Conservation (phyloP, 306 rosid species). For the Begonia masoniana region DNA sequence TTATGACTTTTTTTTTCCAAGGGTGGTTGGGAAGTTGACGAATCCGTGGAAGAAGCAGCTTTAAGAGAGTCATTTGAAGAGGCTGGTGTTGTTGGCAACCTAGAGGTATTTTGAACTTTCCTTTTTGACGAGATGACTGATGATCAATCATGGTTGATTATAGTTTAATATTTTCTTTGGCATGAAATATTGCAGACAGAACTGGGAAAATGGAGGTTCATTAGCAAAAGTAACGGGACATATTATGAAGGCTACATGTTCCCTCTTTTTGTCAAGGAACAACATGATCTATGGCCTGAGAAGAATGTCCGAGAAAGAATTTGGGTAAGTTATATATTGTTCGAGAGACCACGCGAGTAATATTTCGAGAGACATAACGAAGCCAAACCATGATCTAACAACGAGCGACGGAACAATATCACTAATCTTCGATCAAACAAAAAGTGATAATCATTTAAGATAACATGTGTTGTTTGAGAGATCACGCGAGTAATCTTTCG, state of each 20-base stretch:
- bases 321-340: conserved; percentile 44
- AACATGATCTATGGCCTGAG: conserved; percentile 92
- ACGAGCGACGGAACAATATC: too few relatives aligned
- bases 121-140: background rate
- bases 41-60: conserved; percentile 90
- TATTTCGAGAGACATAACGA: too few relatives aligned
- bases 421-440: too few relatives aligned
- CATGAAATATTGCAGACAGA: conserved; percentile 28
- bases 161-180: conserved; percentile 1
- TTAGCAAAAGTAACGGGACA: conserved; percentile 75
- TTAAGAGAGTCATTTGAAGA: conserved; percentile 84
- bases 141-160: too few relatives aligned
- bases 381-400: too few relatives aligned
- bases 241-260: conserved; percentile 91
- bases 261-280: conserved; percentile 74
- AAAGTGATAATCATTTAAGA: too few relatives aligned
- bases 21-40: conserved; percentile 99
- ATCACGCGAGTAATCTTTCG: too few relatives aligned
- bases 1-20: background rate
- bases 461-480: background rate
- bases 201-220: conserved; percentile 86
- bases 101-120: conserved; percentile 39
- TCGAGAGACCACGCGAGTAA: background rate
- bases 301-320: conserved; percentile 50
- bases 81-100: conserved; percentile 78